phyloP scores from a whole-genome alignment of 345 rosid species.

The Reutealis trisperma region DNA sequence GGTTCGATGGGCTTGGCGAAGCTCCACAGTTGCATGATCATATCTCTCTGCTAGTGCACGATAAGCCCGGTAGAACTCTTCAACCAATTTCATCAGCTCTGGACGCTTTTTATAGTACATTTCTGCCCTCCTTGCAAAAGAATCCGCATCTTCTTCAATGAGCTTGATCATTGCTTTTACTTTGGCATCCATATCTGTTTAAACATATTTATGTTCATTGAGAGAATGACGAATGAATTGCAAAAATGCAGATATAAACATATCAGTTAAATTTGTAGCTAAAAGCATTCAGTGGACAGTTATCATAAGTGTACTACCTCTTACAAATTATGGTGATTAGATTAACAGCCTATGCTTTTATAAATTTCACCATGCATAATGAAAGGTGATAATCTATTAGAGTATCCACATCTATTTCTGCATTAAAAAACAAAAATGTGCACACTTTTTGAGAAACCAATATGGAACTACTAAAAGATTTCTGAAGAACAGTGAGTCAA shows the following conservation, averaged over 20 bases:
- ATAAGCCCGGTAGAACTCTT: constrained; percentile 81
- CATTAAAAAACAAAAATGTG: background rate
- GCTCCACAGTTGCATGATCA: constrained; percentile 74
- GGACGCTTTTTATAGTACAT: constrained; percentile 88
- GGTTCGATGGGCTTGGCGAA: constrained; percentile 41
- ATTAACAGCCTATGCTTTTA: background rate
- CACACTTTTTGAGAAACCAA: background rate
- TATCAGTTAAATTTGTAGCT: background rate
- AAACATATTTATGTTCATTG: background rate
- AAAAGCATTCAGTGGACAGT: background rate
- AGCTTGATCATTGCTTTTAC: constrained; percentile 77
- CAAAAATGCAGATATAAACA: background rate
- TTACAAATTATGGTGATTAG: background rate
- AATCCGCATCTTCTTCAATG: constrained; percentile 87
- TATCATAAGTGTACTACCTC: background rate
- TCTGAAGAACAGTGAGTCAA: background rate
- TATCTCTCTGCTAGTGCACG: constrained; percentile 87
- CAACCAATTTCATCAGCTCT: constrained; percentile 64
- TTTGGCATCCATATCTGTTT: constrained; percentile 79
- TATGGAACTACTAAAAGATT: background rate
- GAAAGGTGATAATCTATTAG: background rate
- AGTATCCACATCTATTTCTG: constrained; percentile 6
- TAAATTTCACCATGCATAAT: background rate
- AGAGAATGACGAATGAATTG: background rate
- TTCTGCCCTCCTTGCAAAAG: constrained; percentile 88